These are phyloP conservation scores for Sporothrix curviconia DNA, from an alignment of 2,329 filamentous ascomycete species.

Conservation along the genomic window DNA sequence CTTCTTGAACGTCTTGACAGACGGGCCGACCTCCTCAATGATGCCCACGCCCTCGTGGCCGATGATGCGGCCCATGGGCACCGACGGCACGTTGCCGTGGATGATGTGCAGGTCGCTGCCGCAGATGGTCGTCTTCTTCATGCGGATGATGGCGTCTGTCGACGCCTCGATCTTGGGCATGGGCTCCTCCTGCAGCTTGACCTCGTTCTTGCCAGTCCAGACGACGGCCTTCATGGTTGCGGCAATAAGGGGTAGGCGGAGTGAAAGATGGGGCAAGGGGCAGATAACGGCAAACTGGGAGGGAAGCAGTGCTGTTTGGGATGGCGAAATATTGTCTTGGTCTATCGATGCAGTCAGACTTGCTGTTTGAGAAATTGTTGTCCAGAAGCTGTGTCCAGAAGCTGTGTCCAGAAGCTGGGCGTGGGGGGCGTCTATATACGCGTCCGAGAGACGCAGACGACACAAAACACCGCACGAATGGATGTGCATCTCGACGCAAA, in stretches of 20 bases:
- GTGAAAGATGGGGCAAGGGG: background rate
- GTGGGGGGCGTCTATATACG: no score
- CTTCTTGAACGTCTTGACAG: conserved; percentile 39
- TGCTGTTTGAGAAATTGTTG: no score
- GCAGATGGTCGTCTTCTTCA: conserved; percentile 45
- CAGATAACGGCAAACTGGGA: background rate
- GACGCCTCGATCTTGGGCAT: conserved; percentile 34
- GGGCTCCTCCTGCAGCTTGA: conserved; percentile 36
- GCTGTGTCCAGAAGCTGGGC: no score
- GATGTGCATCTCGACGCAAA: no score
- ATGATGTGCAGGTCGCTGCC: conserved; percentile 51
- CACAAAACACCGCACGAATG: no score
- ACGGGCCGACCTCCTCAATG: conserved; percentile 37
- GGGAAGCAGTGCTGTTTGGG: no score
- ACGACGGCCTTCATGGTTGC: conserved; percentile 41
- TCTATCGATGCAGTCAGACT: no score
- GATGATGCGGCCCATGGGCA: conserved; percentile 38
- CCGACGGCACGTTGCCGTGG: conserved; percentile 46
- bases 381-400: no score
- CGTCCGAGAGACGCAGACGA: no score
- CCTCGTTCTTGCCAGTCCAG: conserved; percentile 30
- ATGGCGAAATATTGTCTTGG: no score
- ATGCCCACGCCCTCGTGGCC: conserved; percentile 50
- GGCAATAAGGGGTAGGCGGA: background rate
- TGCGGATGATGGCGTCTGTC: conserved; percentile 43